Conservation (phyloP, 163 green algal genomes). For the Scenedesmus sp. region DNA sequence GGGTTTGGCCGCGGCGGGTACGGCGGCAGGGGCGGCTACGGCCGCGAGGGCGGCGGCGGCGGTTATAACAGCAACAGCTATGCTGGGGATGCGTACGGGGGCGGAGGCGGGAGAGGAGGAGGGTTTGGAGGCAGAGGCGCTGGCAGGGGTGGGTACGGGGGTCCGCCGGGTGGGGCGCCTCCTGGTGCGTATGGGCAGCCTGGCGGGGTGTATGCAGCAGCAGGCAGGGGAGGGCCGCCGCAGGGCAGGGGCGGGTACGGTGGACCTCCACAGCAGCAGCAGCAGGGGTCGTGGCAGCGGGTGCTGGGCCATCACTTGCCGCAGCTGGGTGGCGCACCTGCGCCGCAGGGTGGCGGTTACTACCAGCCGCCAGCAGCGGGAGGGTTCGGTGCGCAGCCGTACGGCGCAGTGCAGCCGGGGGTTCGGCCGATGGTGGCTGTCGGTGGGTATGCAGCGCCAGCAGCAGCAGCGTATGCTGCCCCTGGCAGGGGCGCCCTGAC, state of each 20-base stretch:
- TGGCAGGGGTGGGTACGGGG: neutral
- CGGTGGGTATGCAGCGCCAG: neutral
- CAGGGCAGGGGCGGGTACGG: neutral
- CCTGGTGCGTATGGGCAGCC: neutral
- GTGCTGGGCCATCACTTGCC: conserved; percentile 41
- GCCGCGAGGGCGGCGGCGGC: neutral
- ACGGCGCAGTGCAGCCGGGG: neutral
- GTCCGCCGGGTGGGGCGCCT: neutral
- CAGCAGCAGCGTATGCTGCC: neutral
- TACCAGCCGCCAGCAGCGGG: neutral
- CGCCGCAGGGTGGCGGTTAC: neutral
- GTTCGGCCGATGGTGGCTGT: conserved; percentile 28
- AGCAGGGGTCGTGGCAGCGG: conserved; percentile 29
- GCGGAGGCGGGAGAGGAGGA: neutral
- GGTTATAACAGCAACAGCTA: neutral
- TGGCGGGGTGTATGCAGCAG: conserved; percentile 1
- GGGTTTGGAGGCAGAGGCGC: neutral
- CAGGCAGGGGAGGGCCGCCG: neutral
- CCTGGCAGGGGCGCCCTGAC: neutral
- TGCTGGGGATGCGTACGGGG: neutral
- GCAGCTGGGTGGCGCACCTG: neutral
- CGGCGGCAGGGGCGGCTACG: neutral
- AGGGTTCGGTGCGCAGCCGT: neutral
- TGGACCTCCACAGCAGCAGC: neutral
- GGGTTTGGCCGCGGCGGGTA: conserved; percentile 36